A percentile compares a stretch with the other conserved stretches of the same genome.
Evolutionary conservation across 2,329 filamentous ascomycete species (phyloP).

Genomic region (Paraconiothyrium sp.): DNA sequence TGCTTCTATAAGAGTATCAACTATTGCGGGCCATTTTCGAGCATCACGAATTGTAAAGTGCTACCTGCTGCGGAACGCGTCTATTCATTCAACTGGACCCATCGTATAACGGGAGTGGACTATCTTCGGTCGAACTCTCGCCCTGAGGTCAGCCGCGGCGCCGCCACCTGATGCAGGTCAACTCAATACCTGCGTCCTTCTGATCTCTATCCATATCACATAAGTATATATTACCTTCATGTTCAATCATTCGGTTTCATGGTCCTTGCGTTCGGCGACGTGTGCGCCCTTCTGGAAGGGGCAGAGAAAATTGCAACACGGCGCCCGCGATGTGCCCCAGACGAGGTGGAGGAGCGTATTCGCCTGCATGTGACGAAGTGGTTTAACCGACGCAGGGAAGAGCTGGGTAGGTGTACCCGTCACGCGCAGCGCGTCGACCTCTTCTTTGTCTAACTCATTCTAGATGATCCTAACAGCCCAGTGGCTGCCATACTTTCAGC

Average conservation of each 20-base stretch:
- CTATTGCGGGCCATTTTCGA: too few species aligned
- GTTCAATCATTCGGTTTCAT: slow-evolving; percentile 51
- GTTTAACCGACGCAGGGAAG: slow-evolving; percentile 71
- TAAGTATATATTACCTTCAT: background rate
- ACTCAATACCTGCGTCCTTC: background rate
- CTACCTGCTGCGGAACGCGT: background rate
- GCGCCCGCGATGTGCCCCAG: slow-evolving; percentile 52
- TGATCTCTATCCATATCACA: background rate
- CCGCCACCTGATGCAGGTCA: background rate
- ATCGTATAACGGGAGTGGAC: too few species aligned
- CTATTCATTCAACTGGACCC: background rate
- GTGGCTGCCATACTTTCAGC: slow-evolving; percentile 75
- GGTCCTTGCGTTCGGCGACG: slow-evolving; percentile 72
- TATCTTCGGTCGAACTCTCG: background rate
- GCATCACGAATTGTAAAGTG: too few species aligned
- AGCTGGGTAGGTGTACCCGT: slow-evolving; percentile 52
- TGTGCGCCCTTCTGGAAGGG: slow-evolving; percentile 78
- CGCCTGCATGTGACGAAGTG: slow-evolving; percentile 66
- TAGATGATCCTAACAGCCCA: slow-evolving; percentile 64
- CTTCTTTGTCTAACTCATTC: background rate
- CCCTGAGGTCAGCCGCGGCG: background rate
- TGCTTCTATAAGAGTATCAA: background rate
- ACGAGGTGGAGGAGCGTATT: slow-evolving; percentile 35
- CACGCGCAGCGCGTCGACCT: background rate
- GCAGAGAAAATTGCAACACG: slow-evolving; percentile 63